Evolutionary conservation across 192 early-diverging fungal genomes (phyloP), one percentile per base, ranked within the genome.

Genomic region (Coemansia pectinata): DNA sequence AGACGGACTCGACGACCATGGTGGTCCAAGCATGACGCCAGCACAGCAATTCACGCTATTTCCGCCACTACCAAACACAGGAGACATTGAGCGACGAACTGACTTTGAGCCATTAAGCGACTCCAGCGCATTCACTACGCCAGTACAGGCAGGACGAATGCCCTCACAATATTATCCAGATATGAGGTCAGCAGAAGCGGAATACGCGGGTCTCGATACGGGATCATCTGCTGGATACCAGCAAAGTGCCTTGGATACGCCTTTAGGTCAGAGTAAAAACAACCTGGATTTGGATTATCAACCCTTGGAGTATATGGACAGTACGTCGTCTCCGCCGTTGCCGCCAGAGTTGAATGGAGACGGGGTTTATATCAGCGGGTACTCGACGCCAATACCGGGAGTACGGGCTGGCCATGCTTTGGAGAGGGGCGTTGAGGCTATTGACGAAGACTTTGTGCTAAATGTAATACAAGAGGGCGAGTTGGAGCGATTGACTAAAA

Each of bases 401-500:
- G 48, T 21, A 3, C 48, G 48, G 2, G 52, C 25, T 14, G n/a
- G 25, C 25, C 21, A 11, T 27, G 23, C 4, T 14, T 12, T 29
- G 31, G 59, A 50, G 58, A 17, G 29, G 34, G 58, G 40, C 31
- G 12, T 63, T 23, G 59, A 45, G 8, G 53, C 27, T 2, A 38
- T 71, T 9, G 79, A 82, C 42, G 45, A 67, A 58, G 79, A 82
- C 23, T 77, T 82, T 73, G 66, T 82, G 19, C 44, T 77, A 7
- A 82, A 73, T n/a, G 62, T 82, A 5, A 60, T 67, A 21, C 74
- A 82, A 59, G 79, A 82, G 40, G 79, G 71, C 15, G 74, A 82
- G 17, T 42, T 82, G 21, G 74, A 77, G 33, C 48, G 69, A 36
- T 41, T 82, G 21, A 77, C 79, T 2, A 67, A 66, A 10, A 73